Conservation (phyloP, 176 grass and related monocot genomes). For the Ensete glaucum region DNA sequence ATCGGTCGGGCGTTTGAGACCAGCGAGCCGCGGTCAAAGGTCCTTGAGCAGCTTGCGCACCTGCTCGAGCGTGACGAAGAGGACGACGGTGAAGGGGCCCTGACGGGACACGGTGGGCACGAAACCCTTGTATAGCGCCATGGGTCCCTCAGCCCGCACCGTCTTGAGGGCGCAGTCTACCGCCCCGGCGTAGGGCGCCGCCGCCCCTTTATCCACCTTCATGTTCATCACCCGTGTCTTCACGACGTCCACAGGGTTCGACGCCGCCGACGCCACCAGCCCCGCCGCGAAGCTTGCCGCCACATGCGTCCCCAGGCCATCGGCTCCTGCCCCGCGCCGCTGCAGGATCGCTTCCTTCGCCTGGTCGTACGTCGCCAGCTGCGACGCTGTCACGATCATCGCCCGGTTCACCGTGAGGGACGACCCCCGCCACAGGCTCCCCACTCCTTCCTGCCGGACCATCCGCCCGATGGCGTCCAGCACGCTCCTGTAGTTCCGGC, state of each 20-base stretch:
- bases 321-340: background rate
- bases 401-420: constrained; percentile 11
- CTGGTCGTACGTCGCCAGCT: constrained; percentile 21
- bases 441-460: constrained; percentile 5
- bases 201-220: constrained; percentile 13
- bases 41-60: constrained; percentile 84
- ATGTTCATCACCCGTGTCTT: constrained; percentile 22
- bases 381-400: constrained; percentile 20
- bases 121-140: constrained; percentile 41
- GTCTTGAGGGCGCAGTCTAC: constrained; percentile 16
- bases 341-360: constrained; percentile 10
- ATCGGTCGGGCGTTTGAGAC: no score
- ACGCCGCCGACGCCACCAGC: constrained; percentile 7
- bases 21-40: constrained; percentile 19
- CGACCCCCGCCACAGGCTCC: constrained; percentile 14
- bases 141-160: constrained; percentile 14
- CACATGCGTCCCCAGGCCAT: constrained; percentile 12
- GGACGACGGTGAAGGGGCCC: constrained; percentile 85
- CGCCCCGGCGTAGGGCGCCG: constrained; percentile 5
- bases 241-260: constrained; percentile 19
- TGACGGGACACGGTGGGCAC: constrained; percentile 86
- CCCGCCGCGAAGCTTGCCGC: constrained; percentile 15
- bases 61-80: constrained; percentile 96
- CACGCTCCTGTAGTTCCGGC: constrained; percentile 75
- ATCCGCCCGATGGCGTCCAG: constrained; percentile 42